Percentiles rank a stretch among this genome's conserved stretches.
These are phyloP conservation scores for Hericium coralloides DNA, from an alignment of 768 basidiomycete species.

Conservation along the genomic window DNA sequence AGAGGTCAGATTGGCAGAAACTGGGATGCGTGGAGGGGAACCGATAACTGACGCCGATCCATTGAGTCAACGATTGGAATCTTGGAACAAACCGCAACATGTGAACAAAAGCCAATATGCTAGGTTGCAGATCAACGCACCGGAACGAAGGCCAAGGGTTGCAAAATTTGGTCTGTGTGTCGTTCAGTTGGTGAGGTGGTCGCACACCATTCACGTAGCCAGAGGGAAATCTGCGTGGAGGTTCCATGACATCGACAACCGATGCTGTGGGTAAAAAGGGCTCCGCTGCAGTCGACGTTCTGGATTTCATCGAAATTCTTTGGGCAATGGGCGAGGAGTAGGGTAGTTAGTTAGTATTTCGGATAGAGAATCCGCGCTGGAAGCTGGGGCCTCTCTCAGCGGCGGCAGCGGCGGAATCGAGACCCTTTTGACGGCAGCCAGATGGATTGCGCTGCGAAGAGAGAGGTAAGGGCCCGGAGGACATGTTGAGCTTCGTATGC, in stretches of 20 bases:
- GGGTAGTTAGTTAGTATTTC: no score
- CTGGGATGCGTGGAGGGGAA: neutral
- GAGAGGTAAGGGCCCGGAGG: neutral
- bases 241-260: conserved; percentile 6
- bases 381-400: no score
- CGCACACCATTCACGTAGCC: conserved; percentile 1
- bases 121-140: neutral
- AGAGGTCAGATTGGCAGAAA: no score
- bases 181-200: conserved; percentile 9
- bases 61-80: conserved; percentile 7
- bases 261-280: neutral
- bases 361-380: no score
- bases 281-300: no score
- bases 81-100: neutral
- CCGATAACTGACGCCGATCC: conserved; percentile 6
- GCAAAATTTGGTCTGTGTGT: conserved; percentile 5
- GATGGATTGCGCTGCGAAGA: no score
- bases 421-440: no score
- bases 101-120: neutral
- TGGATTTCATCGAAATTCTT: no score
- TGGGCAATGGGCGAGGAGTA: no score
- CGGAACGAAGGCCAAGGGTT: conserved; percentile 15
- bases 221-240: conserved; percentile 6
- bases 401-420: no score
- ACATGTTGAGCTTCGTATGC: no score